phyloP scores from a whole-genome alignment of 306 rosid species.

The Malus sylvestris region DNA sequence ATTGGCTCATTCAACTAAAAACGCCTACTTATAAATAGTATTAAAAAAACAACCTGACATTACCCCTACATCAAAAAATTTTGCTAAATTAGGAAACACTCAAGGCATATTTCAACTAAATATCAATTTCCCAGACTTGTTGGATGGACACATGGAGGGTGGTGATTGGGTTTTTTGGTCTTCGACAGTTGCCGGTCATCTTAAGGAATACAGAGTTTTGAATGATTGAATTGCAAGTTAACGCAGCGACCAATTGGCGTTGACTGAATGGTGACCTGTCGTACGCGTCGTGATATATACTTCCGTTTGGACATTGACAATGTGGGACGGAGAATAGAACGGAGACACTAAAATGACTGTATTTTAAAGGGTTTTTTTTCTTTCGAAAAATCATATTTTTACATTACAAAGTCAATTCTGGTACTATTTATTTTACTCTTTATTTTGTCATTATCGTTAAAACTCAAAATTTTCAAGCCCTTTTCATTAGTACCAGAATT shows the following conservation, averaged over 20 bases:
- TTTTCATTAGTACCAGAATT: no score
- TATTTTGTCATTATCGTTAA: no score
- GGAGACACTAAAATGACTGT: rapidly evolving
- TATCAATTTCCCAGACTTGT: not conserved
- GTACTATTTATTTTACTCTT: no score
- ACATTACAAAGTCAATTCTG: no score
- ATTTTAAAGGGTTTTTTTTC: no score
- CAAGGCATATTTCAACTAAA: not conserved
- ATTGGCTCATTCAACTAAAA: not conserved
- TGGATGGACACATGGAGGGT: not conserved
- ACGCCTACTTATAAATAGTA: not conserved
- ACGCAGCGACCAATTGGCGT: not conserved
- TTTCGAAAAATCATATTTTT: no score
- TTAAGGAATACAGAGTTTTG: not conserved
- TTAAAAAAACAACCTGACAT: not conserved
- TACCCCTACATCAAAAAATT: not conserved
- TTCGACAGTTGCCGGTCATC: not conserved
- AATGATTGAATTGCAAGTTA: not conserved
- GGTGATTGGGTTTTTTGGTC: not conserved
- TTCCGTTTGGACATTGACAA: not conserved
- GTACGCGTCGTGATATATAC: not conserved
- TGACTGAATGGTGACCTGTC: not conserved
- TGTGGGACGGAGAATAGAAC: rapidly evolving
- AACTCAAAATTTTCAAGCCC: no score
- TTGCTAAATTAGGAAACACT: not conserved